Base-by-base conservation (phyloP, 2,329 filamentous ascomycete genomes). In the Domatiomyces catenatus region DNA sequence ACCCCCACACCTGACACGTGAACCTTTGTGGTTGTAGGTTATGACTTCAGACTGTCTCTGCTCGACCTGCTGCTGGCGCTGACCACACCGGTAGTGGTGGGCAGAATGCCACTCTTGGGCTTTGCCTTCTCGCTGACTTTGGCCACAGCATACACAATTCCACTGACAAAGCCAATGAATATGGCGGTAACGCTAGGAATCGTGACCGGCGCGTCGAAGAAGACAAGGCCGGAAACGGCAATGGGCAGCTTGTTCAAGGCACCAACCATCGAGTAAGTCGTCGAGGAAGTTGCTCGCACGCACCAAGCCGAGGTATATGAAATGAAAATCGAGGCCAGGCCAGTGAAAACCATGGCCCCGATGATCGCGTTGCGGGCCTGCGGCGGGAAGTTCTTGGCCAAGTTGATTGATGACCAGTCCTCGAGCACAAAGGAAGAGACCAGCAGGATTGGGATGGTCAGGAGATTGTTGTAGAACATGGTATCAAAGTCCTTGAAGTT, bases 291-390 rank as follows among this genome's bases (percentile, higher is more conserved):
- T 57, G 94, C 86, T 59, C 92, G 89, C 57, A 98, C 93, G 66
- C 92, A 96, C 92, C 92, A 98, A 39, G 92, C 92, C 15, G 90
- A 95, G 64, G 88, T 93, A 76, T 98, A 98, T n/a, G 90, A 96
- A 68, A 98, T 98, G 71, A 95, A 94, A 63, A 96, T 89, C 48
- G 89, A 86, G 36, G 82, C 89, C 49, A 95, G 75, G 53, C 92
- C 92, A 4, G 92, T 95, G 69, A 96, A 84, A 62, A 96, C 72
- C 86, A 96, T 95, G 63, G 89, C 86, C 53, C 84, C 71, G 59
- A 94, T 76, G 60, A 95, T 80, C 60, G 74, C 77, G 68, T 86
- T 92, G 61, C 89, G 84, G 32, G 80, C 74, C 57, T 83, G 84
- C n/a, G 72, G 60, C 2, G 92, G 92, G 73, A 98, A 98, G 75